phyloP scores from a whole-genome alignment of 1,139 yeast species.

The Pneumocystis jirovecii region DNA sequence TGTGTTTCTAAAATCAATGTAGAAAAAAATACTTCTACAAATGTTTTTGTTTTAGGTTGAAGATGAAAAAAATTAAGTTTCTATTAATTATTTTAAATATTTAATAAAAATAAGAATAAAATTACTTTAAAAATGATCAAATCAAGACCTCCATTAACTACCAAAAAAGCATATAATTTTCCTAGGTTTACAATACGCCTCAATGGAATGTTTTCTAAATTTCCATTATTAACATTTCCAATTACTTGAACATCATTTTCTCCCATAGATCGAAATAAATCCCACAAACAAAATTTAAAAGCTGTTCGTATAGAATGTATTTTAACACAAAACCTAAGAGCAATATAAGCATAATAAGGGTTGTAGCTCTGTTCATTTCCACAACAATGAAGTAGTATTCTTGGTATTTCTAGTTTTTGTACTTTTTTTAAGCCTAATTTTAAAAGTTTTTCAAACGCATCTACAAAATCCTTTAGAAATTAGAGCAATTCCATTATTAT shows the following conservation, averaged over 20 bases:
- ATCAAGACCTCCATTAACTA: constrained; percentile 11
- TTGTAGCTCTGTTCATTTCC: constrained; percentile 72
- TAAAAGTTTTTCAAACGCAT: constrained; percentile 69
- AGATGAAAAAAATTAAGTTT: constrained; percentile 38
- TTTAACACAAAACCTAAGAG: constrained; percentile 54
- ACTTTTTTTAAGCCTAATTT: constrained; percentile 61
- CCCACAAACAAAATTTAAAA: constrained; percentile 85
- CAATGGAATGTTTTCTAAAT: constrained; percentile 22
- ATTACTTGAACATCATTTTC: constrained; percentile 20
- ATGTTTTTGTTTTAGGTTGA: constrained; percentile 46
- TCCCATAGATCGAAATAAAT: constrained; percentile 60
- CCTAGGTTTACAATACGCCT: constrained; percentile 59
- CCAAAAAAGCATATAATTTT: constrained; percentile 34
- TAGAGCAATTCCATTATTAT: neutral
- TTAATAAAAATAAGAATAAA: constrained; percentile 60
- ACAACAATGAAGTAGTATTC: constrained; percentile 72
- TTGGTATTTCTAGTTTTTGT: constrained; percentile 82
- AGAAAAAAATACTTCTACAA: constrained; percentile 58
- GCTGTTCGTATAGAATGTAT: constrained; percentile 61
- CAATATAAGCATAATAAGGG: constrained; percentile 77
- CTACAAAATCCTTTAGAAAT: constrained; percentile 67
- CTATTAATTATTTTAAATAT: constrained; percentile 34
- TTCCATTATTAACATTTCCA: constrained; percentile 31
- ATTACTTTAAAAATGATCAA: constrained; percentile 54
- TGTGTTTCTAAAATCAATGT: constrained; percentile 40